Base-by-base conservation (phyloP, 2,329 filamentous ascomycete species). In the Chaetomium sp. region DNA sequence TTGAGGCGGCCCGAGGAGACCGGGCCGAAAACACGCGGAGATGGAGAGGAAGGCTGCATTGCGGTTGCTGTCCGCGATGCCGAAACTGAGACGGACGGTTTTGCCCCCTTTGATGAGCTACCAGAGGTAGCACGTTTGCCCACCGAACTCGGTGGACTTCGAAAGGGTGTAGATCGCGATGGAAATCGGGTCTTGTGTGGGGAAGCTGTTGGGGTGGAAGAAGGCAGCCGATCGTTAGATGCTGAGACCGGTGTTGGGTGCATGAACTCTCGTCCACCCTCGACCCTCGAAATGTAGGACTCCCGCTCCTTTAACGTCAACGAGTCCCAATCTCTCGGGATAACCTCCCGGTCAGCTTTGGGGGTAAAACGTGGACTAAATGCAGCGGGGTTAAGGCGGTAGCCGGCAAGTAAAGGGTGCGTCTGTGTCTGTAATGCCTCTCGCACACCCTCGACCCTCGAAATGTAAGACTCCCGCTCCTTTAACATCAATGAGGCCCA, bases 1-100 rank as follows among this genome's bases (percentile, higher is more conserved):
- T 67, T 67, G n/a, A 65, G 57, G 19, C 61, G 60, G 23, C 60
- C 67, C 2, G 60, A 47, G 7, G 64, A 69, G 23, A 64, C 35
- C n/a, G 57, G 50, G 8, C 33, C 55, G 12, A 69, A 49, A 6
- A 38, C 58, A 35, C 59, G 42, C 16, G 56, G 54, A 4, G 42
- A 45, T 23, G 65, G 47, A 1, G 65, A 62, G 7, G 57, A 45
- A 6, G 42, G 16, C 12, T 23, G 31, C 8, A 27, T 35, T 16
- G 53, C 7, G 6, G n/a, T 47, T 23, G 50, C 9, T 2, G 47
- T n/a, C 8, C 16, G 47, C 8, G 45, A 33, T 16, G 25, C 25
- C 2, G 56, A 29, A 13, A 42, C 35, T 12, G n/a, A 19, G 6
- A 42, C 10, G 7, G 29, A 4, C 9, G 54, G 49, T 21, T 25